These are phyloP conservation scores for Pleurotus eryngii DNA, from an alignment of 768 basidiomycete genomes.

Conservation along the genomic window DNA sequence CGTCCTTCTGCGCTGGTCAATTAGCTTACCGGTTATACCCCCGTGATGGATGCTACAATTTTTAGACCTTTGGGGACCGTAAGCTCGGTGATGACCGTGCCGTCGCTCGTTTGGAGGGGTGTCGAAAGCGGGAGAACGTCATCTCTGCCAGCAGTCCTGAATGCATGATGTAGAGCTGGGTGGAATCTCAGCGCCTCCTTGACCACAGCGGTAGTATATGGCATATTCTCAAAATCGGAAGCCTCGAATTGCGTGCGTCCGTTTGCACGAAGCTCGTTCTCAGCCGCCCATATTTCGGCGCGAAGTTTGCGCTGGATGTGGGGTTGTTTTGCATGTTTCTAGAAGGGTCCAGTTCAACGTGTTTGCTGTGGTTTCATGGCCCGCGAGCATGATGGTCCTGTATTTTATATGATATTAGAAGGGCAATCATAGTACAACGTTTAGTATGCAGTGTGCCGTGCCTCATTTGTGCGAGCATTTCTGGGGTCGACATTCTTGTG, in stretches of 20 bases:
- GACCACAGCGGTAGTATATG: slow-evolving; percentile 19
- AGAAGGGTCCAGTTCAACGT: slow-evolving; percentile 42
- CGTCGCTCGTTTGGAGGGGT: slow-evolving; percentile 45
- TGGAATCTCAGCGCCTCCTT: slow-evolving; percentile 53
- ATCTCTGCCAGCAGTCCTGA: slow-evolving; percentile 48
- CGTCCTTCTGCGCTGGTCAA: neutral
- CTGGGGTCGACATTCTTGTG: slow-evolving; percentile 28
- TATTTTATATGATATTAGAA: neutral
- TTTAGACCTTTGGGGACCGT: slow-evolving; percentile 49
- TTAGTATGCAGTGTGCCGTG: too few relatives aligned
- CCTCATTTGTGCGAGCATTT: slow-evolving; percentile 29
- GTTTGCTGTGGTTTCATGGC: slow-evolving; percentile 46
- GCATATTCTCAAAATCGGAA: slow-evolving; percentile 30
- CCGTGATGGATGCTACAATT: slow-evolving; percentile 49
- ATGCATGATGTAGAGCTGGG: slow-evolving; percentile 51
- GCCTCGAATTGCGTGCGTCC: slow-evolving; percentile 13
- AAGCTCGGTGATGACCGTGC: slow-evolving; percentile 38
- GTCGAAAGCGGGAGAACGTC: slow-evolving; percentile 57
- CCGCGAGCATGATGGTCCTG: slow-evolving; percentile 31
- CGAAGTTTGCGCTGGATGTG: slow-evolving; percentile 49
- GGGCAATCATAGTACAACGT: too few relatives aligned
- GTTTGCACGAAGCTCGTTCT: slow-evolving; percentile 11
- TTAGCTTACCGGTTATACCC: slow-evolving; percentile 47
- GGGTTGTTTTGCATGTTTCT: slow-evolving; percentile 44
- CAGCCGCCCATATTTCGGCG: slow-evolving; percentile 33